phyloP scores from a whole-genome alignment of 805 yeast genomes.

The Candida golubevii region DNA sequence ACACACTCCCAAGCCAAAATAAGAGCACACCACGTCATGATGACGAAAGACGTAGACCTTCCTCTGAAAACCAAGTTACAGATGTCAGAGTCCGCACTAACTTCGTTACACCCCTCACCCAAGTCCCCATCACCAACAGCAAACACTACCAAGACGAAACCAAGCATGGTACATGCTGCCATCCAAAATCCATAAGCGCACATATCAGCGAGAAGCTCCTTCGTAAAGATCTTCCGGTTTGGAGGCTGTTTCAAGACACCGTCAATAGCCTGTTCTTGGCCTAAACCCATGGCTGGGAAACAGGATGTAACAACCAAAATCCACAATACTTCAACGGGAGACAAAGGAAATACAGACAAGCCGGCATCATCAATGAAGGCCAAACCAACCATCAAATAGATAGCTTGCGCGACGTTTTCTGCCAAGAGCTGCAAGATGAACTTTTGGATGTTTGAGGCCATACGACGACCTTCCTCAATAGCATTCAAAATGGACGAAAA shows the following conservation, averaged over 20 bases:
- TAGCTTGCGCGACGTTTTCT: conserved; percentile 46
- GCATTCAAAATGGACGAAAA: conserved; percentile 27
- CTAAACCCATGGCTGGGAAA: conserved; percentile 23
- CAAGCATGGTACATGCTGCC: conserved; percentile 38
- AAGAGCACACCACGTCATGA: conserved; percentile 40
- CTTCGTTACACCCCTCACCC: conserved; percentile 33
- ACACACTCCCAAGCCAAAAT: conserved; percentile 40
- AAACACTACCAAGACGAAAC: conserved; percentile 34
- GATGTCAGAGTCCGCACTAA: conserved; percentile 14
- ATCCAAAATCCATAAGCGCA: conserved; percentile 38
- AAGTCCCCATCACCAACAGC: conserved; percentile 38
- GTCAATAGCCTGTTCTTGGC: conserved; percentile 36
- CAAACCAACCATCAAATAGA: conserved; percentile 66
- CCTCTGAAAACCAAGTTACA: conserved; percentile 36
- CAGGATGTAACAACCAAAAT: conserved; percentile 20
- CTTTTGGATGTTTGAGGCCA: conserved; percentile 20
- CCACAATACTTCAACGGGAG: conserved; percentile 34
- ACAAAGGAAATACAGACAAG: conserved; percentile 74
- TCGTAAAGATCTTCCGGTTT: conserved; percentile 34
- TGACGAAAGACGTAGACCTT: conserved; percentile 36
- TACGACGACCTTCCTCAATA: conserved; percentile 23
- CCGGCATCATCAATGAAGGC: conserved; percentile 61
- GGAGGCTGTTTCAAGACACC: conserved; percentile 38
- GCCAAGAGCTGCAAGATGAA: conserved; percentile 21
- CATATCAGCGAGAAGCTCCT: conserved; percentile 41